Percentiles rank a stretch among this genome's conserved stretches.
Evolutionary conservation across 768 basidiomycete species (phyloP).

Genomic region (Russula olivacea): DNA sequence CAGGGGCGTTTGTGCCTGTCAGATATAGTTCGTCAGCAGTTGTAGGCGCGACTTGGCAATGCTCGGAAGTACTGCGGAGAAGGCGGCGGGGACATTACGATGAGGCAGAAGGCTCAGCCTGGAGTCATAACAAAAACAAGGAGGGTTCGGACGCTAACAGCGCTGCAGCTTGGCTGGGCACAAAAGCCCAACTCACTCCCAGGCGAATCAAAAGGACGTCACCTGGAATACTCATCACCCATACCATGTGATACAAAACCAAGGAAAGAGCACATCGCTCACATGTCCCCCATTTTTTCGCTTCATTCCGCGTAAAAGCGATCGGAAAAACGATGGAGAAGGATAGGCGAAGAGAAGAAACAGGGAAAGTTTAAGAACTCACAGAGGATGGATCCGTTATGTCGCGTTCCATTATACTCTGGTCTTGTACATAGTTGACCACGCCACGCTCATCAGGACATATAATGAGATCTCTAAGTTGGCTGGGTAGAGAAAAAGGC

Average conservation of each 20-base stretch:
- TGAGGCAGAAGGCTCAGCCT: background rate
- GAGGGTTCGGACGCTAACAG: background rate
- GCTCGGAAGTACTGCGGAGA: slow-evolving; percentile 4
- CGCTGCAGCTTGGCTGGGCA: background rate
- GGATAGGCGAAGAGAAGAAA: no score
- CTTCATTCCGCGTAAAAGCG: background rate
- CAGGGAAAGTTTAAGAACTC: slow-evolving; percentile 28
- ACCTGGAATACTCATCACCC: background rate
- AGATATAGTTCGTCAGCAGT: background rate
- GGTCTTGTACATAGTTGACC: slow-evolving; percentile 53
- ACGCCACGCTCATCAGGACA: slow-evolving; percentile 63
- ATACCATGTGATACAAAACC: background rate
- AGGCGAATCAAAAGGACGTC: no score
- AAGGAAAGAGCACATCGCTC: background rate
- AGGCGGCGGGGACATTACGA: background rate
- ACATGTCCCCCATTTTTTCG: background rate
- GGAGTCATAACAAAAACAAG: background rate
- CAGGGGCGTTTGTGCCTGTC: slow-evolving; percentile 39
- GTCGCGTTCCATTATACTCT: slow-evolving; percentile 57
- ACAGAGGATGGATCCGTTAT: slow-evolving; percentile 44
- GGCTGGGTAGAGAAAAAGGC: slow-evolving; percentile 37
- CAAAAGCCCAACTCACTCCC: background rate
- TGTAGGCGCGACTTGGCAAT: background rate
- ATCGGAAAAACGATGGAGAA: background rate
- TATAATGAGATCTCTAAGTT: slow-evolving; percentile 72